Evolutionary conservation across 2,329 filamentous ascomycete genomes (phyloP).

Genomic region (Shiraia bambusicola): DNA sequence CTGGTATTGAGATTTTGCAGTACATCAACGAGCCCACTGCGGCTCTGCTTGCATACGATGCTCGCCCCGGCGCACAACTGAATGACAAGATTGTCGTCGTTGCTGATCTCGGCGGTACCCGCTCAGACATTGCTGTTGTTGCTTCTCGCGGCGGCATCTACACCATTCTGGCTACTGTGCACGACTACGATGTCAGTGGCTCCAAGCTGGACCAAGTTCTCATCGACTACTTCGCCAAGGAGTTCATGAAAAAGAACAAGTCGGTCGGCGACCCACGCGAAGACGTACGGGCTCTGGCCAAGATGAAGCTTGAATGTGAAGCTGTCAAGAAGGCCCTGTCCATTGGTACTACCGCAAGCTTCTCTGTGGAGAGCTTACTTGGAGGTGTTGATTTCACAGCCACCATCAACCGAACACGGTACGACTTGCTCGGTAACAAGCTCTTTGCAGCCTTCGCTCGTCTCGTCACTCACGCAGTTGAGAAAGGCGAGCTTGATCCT

Average conservation of each 20-base stretch:
- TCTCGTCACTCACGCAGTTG: constrained; percentile 78
- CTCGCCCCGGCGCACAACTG: constrained; percentile 70
- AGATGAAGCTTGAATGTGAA: constrained; percentile 90
- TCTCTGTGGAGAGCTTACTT: constrained; percentile 88
- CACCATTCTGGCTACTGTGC: constrained; percentile 86
- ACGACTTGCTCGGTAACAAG: constrained; percentile 84
- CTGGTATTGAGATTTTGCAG: constrained; percentile 86
- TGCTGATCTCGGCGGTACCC: constrained; percentile 87
- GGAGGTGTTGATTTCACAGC: constrained; percentile 89
- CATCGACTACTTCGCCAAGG: constrained; percentile 96
- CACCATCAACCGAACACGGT: constrained; percentile 90
- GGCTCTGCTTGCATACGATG: constrained; percentile 87
- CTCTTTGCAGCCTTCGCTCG: constrained; percentile 86
- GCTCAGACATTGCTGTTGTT: constrained; percentile 87
- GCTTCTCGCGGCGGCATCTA: constrained; percentile 94
- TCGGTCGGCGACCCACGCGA: constrained; percentile 71
- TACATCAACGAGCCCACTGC: constrained; percentile 90
- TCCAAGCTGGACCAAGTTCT: constrained; percentile 84
- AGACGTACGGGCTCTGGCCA: constrained; percentile 79
- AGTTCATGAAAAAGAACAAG: constrained; percentile 97
- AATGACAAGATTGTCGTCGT: constrained; percentile 90
- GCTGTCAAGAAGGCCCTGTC: constrained; percentile 88
- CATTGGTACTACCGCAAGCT: constrained; percentile 81
- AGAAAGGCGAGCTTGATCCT: constrained; percentile 89
- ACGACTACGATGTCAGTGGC: constrained; percentile 94